Evolutionary conservation across 164 flowering plant genomes (phyloP), one percentile per base, ranked within the genome.

Genomic region (Akebia trifoliata): DNA sequence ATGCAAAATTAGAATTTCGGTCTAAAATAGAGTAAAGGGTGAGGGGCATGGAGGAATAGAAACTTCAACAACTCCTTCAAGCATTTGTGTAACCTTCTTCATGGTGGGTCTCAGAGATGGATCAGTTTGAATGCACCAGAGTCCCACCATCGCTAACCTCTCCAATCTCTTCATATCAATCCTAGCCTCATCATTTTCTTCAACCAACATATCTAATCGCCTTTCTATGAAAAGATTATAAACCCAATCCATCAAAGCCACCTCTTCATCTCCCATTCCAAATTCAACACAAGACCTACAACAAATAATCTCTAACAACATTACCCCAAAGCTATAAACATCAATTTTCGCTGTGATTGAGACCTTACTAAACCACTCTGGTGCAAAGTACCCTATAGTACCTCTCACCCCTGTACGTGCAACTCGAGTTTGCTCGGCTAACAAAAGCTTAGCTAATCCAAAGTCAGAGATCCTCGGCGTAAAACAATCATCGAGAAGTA

Each of bases 381-480:
- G 45, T 14, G 63, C 63, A 12, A 60, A 55, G 11, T 60, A 60
- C 17, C 63, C 63, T 39, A 8, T 60, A 6, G 56, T 60, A 3
- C 63, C 63, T 48, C 63, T 25, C 8, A 60, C 37, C 5, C 46
- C 48, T 6, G 63, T 60, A 10, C n/a, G 15, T 12, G 63, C 50
- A 37, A 36, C 31, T 25, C 34, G 14, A 6, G 46, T 38, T 17
- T 60, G 54, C 1, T 49, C 47, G 12, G 36, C 6, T 44, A 30
- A 24, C 48, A 60, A 20, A 20, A 45, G 40, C 53, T 58, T 58
- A 21, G 62, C 62, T 31, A 58, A 22, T n/a, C 62, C 62, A 35
- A 58, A 58, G n/a, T 68, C 66, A 3, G 66, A 62, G 5, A 68
- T 68, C 32, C 35, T 32, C 2, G 72, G 64, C 1, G 28, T 54